A percentile compares a stretch with the other conserved stretches of the same genome.
phyloP scores from a whole-genome alignment of 106 monocot species.

The Acanthochlamys bracteata region DNA sequence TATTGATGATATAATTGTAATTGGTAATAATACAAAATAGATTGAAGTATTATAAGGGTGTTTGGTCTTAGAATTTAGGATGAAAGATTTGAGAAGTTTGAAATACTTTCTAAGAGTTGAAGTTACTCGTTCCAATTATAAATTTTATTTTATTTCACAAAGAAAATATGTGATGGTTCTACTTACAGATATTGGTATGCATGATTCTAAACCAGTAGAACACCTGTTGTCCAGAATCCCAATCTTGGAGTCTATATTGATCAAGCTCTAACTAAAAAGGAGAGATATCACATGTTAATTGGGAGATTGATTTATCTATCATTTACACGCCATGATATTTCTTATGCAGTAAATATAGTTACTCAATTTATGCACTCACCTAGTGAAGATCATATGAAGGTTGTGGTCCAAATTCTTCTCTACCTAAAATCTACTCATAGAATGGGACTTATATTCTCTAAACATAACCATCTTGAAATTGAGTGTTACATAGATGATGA shows the following conservation, averaged over 20 bases:
- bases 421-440: background rate
- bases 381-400: background rate
- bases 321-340: background rate
- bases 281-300: background rate
- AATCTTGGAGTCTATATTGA: background rate
- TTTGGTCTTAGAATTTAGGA: background rate
- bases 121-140: background rate
- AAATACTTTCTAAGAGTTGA: conserved; percentile 1
- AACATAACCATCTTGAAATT: background rate
- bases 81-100: background rate
- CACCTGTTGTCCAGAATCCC: background rate
- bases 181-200: background rate
- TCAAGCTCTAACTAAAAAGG: background rate
- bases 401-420: background rate
- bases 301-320: background rate
- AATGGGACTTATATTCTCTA: background rate
- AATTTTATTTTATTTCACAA: background rate
- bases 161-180: conserved; percentile 2
- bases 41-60: too few relatives aligned
- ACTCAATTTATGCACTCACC: too few relatives aligned
- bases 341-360: too few relatives aligned
- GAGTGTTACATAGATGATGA: conserved; percentile 2
- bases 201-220: background rate
- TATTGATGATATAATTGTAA: too few relatives aligned
- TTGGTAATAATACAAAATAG: too few relatives aligned